Conservation (phyloP, 225 moss, liverwort and hornwort genomes). For the Neckera pumila region DNA sequence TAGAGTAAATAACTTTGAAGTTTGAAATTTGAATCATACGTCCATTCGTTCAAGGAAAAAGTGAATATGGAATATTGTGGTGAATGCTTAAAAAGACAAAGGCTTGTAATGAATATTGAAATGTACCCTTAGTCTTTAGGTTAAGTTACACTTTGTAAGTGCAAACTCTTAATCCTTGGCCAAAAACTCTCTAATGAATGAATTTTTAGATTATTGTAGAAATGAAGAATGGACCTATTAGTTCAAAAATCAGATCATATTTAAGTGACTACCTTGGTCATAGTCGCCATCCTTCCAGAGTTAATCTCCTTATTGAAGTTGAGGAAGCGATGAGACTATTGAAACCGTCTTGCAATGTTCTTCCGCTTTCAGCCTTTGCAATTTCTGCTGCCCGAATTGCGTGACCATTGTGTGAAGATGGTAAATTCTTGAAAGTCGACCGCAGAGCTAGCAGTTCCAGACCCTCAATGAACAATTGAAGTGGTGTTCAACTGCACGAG, state of each 20-base stretch:
- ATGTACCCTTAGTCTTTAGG: too few species aligned
- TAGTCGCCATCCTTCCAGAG: accelerated
- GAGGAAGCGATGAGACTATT: too few species aligned
- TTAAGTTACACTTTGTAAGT: background rate
- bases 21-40: background rate
- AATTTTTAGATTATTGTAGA: background rate
- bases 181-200: accelerated
- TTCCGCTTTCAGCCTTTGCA: background rate
- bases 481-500: background rate
- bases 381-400: background rate
- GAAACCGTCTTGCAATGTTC: background rate
- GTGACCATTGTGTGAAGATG: background rate
- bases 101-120: background rate
- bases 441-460: background rate
- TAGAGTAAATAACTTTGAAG: background rate
- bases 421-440: background rate
- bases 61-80: background rate
- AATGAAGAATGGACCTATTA: background rate
- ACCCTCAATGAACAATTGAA: background rate
- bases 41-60: background rate
- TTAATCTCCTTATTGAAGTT: too few species aligned
- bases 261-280: background rate
- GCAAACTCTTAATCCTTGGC: background rate
- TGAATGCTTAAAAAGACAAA: background rate
- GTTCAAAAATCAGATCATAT: background rate